A percentile compares a stretch with the other conserved stretches of the same genome.
Conservation (phyloP, 768 basidiomycete genomes). For the Mycena belliarum region DNA sequence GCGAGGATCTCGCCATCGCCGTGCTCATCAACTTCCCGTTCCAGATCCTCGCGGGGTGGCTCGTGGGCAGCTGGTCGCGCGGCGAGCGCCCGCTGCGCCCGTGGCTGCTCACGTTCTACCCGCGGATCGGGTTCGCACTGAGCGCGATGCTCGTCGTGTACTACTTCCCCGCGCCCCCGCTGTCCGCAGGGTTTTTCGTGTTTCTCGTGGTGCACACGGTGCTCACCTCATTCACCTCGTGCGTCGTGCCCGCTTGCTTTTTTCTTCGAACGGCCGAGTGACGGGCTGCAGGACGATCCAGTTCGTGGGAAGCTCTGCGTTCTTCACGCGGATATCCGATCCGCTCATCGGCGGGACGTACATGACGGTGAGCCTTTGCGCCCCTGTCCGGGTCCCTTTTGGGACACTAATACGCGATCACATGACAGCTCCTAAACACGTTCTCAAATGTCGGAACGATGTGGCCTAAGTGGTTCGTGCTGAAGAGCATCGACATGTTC, state of each 20-base stretch:
- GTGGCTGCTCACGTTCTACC: slow-evolving; percentile 93
- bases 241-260: slow-evolving; percentile 39
- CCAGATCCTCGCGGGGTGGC: slow-evolving; percentile 92
- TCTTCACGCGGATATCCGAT: slow-evolving; percentile 95
- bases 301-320: slow-evolving; percentile 98
- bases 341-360: slow-evolving; percentile 99
- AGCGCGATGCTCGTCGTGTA: slow-evolving; percentile 77
- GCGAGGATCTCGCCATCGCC: slow-evolving; percentile 94
- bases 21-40: slow-evolving; percentile 98
- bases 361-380: slow-evolving; percentile 82
- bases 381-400: background rate
- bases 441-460: slow-evolving; percentile 97
- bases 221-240: slow-evolving; percentile 83
- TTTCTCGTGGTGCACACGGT: slow-evolving; percentile 83
- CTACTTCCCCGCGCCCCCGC: slow-evolving; percentile 78
- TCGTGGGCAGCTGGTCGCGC: slow-evolving; percentile 88
- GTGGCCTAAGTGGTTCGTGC: slow-evolving; percentile 95
- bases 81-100: slow-evolving; percentile 81
- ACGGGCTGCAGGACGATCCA: slow-evolving; percentile 74
- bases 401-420: background rate
- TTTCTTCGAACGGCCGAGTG: background rate
- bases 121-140: slow-evolving; percentile 72
- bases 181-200: slow-evolving; percentile 73
- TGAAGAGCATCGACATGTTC: slow-evolving; percentile 91
- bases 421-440: slow-evolving; percentile 82